Base-by-base conservation (phyloP, 352 stramenopile genomes). In the Globisporangium lucens region DNA sequence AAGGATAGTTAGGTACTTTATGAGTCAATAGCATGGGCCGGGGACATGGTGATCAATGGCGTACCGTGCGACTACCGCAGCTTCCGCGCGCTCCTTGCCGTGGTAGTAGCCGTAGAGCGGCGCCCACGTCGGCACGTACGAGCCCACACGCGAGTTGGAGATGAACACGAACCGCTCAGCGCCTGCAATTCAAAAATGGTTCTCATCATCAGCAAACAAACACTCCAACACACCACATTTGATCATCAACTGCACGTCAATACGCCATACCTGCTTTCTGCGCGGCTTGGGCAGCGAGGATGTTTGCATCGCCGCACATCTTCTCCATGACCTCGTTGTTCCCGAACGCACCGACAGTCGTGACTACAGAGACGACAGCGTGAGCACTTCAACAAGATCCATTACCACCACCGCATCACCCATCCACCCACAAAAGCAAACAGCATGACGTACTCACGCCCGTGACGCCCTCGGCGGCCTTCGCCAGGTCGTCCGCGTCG, bases 61-160 rank as follows among this genome's bases (percentile, higher is more conserved):
- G n/a, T 65, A 94, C 86, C 78, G 78, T 22, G 77, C 75, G 9
- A 71, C 66, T n/a, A 97, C 79, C 10, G 85, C 83, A 24, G 78
- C 78, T 67, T 98, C 91, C 2, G 87, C 91, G 53, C 87, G 77
- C 69, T 94, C 83, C 65, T 98, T 98, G 49, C 91, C 90, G 58
- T 97, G 76, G 75, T 95, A 98, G 71, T 98, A 97, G 22, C 90
- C 91, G 53, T 96, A 78, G 65, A 97, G 76, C 0, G 89, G 89
- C 24, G 85, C 69, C 80, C 83, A 95, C 20, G 78, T 79, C 30
- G 87, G 85, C 38, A 93, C 64, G 56, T 85, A 80, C 29, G 82
- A 85, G 29, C 87, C 89, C 7, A 98, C 91, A 57, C 91, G 86
- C n/a, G 91, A 95, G 64, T 95, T 96, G n/a, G 89, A 97, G 29